These are phyloP conservation scores for Carex sylvatica DNA, from an alignment of 202 grass and related monocot species.

Conservation along the genomic window DNA sequence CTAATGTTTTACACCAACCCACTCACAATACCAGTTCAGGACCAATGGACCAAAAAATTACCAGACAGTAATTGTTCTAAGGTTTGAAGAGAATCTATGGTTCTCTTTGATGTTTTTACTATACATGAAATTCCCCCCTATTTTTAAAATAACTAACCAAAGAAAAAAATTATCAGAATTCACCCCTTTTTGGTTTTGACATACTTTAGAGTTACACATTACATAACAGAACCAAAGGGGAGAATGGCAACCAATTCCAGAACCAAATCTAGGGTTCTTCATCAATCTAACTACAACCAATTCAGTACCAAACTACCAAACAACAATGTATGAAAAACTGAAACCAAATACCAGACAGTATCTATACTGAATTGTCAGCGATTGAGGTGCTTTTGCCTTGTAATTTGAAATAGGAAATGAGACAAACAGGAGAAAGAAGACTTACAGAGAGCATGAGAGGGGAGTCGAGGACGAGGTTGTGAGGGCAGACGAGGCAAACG, in stretches of 20 bases:
- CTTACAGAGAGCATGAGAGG: conserved; percentile 78
- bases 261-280: background rate
- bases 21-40: background rate
- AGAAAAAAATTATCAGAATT: background rate
- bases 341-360: background rate
- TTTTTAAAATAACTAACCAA: background rate
- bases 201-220: background rate
- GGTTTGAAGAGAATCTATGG: background rate
- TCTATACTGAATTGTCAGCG: background rate
- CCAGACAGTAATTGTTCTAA: background rate
- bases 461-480: conserved; percentile 62
- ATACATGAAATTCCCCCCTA: no score
- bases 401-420: background rate
- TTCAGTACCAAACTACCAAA: background rate
- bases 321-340: background rate
- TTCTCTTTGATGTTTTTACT: background rate
- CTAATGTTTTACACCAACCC: background rate
- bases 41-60: background rate
- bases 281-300: background rate
- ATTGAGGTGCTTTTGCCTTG: background rate
- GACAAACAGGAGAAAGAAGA: background rate
- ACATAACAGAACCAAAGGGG: background rate
- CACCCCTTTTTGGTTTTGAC: background rate
- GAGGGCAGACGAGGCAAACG: conserved; percentile 64
- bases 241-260: background rate